Percentiles rank a stretch among this genome's conserved stretches.
phyloP scores from a whole-genome alignment of 2,329 filamentous ascomycete species.

The Aspergillus chevalieri region DNA sequence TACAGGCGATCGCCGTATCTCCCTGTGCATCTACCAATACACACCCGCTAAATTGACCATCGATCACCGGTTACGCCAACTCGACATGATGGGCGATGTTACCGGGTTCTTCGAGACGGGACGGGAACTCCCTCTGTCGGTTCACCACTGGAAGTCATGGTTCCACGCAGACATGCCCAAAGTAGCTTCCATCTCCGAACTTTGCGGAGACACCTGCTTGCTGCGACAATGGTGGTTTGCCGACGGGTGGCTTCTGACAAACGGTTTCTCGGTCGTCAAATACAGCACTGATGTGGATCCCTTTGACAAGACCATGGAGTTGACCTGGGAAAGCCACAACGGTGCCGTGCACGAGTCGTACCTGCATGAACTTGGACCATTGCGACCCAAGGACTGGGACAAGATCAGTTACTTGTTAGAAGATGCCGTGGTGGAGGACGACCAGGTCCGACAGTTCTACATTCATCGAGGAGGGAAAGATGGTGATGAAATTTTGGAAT shows the following conservation, averaged over 20 bases:
- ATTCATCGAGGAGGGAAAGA: constrained; percentile 40
- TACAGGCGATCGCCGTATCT: constrained; percentile 52
- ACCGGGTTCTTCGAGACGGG: constrained; percentile 58
- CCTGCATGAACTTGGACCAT: constrained; percentile 50
- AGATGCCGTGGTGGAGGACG: constrained; percentile 40
- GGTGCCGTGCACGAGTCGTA: constrained; percentile 39
- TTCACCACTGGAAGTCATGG: constrained; percentile 46
- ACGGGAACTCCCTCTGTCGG: constrained; percentile 44
- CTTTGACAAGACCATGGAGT: constrained; percentile 44
- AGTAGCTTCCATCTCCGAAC: constrained; percentile 44
- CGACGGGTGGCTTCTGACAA: constrained; percentile 48
- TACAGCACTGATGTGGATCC: constrained; percentile 44
- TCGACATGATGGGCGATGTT: constrained; percentile 51
- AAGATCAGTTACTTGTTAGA: constrained; percentile 51
- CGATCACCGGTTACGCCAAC: constrained; percentile 52
- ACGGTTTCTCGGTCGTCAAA: constrained; percentile 53
- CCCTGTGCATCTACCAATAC: constrained; percentile 52
- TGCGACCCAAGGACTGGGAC: constrained; percentile 37
- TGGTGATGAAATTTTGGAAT: constrained; percentile 36
- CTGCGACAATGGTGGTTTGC: constrained; percentile 50
- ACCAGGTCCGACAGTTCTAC: constrained; percentile 51
- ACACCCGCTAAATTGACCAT: constrained; percentile 51
- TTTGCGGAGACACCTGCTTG: constrained; percentile 54
- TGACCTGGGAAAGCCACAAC: constrained; percentile 48
- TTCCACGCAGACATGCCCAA: constrained; percentile 44